Evolutionary conservation across 208 protist genomes (phyloP).

Genomic region (Porcisia hertigi): DNA sequence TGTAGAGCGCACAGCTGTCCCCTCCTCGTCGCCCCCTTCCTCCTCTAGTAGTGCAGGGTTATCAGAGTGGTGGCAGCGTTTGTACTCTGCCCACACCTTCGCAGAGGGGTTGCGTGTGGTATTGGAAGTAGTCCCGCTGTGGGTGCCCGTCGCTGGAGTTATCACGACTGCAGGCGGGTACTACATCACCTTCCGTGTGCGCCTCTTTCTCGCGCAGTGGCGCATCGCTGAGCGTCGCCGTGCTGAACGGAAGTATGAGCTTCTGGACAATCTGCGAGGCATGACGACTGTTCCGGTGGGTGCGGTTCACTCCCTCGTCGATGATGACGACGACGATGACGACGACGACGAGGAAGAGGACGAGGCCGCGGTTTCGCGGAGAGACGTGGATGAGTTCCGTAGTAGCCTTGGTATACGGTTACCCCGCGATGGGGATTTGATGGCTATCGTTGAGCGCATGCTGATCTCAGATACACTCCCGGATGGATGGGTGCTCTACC

Average conservation of each 20-base stretch:
- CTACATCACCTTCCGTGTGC: slow-evolving; percentile 63
- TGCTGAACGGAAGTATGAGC: slow-evolving; percentile 71
- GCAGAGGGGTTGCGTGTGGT: slow-evolving; percentile 51
- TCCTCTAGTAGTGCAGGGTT: slow-evolving; percentile 7
- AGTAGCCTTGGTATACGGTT: slow-evolving; percentile 81
- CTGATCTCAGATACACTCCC: slow-evolving; percentile 83
- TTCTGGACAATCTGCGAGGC: slow-evolving; percentile 63
- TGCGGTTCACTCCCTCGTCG: slow-evolving; percentile 44
- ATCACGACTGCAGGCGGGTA: slow-evolving; percentile 52
- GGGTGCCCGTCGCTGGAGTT: slow-evolving; percentile 62
- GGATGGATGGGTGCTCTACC: slow-evolving; percentile 88
- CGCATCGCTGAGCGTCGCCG: slow-evolving; percentile 68
- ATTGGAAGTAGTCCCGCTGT: slow-evolving; percentile 61
- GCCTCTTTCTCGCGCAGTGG: slow-evolving; percentile 76
- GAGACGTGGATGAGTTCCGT: slow-evolving; percentile 88
- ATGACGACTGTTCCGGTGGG: slow-evolving; percentile 37
- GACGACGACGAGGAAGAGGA: slow-evolving; percentile 71
- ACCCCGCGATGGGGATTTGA: slow-evolving; percentile 85
- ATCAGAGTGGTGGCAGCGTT: slow-evolving; percentile 36
- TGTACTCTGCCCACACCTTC: slow-evolving; percentile 69
- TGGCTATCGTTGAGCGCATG: slow-evolving; percentile 81
- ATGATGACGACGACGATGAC: slow-evolving; percentile 55
- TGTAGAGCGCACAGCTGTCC: background rate
- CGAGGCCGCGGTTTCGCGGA: slow-evolving; percentile 65
- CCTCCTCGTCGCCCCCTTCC: slow-evolving; percentile 10